Base-by-base conservation (phyloP, 2,329 filamentous ascomycete species). In the Stachybotrys chlorohalonatus region DNA sequence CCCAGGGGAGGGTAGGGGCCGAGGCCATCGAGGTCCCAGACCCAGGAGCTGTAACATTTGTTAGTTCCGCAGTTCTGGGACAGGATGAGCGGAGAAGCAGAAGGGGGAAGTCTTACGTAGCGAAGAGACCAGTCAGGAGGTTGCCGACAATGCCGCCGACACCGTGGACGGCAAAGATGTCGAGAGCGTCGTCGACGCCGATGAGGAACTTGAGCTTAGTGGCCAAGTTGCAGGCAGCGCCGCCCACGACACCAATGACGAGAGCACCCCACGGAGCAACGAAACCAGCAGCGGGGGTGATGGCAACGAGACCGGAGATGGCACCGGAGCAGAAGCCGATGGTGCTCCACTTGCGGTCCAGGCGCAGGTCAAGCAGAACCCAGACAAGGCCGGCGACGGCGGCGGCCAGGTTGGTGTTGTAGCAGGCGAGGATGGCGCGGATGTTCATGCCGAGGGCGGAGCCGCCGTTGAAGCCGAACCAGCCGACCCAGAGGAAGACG, bases 381-480 rank as follows among this genome's bases (percentile, higher is more conserved):
- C 90, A 95, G 57, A 87, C 89, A 56, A 95, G 81, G 56, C 87
- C 90, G 54, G 86, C 91, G 31, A 89, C 82, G 45, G 84, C 89
- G 17, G 92, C 92, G 49, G 92, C 86, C 24, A 96, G 77, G 72
- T 96, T 93, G 56, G 92, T 96, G 58, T 93, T 89, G 52, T 94
- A 82, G 63, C 87, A 88, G 53, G 92, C 91, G 87, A 96, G 93
- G 69, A 95, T 79, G 53, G 92, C 89, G 57, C 92, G 89, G 62
- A 95, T 75, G 74, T 94, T 95, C 59, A 90, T 88, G 56, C 82
- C 80, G 48, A 95, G 78, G 2, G 90, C 92, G 4, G 87, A 82
- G 58, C 92, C 92, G 53, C 89, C 91, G 71, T 96, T 96, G 82
- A 96, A 96, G 51, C 92, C 92, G 68, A 96, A 94, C 92, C 91